Conservation (phyloP, 2,329 filamentous ascomycete genomes). For the Colletotrichum sp. region DNA sequence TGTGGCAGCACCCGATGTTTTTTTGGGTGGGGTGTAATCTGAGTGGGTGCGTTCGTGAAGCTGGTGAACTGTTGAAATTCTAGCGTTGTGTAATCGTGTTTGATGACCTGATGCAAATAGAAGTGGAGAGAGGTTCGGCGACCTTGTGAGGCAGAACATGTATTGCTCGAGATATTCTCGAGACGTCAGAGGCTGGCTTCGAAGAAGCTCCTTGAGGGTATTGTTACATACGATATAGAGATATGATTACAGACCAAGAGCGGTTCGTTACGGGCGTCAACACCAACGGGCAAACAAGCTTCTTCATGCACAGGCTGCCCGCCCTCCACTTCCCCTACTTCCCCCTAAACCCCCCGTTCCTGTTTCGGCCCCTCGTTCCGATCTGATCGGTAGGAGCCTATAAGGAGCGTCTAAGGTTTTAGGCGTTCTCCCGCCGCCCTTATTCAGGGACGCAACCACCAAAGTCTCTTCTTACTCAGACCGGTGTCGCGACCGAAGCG, state of each 20-base stretch:
- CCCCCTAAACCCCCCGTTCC: neutral
- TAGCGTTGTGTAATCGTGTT: neutral
- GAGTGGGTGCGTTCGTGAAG: neutral
- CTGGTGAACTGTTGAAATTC: neutral
- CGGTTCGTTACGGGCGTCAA: neutral
- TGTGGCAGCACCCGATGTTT: neutral
- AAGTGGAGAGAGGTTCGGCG: neutral
- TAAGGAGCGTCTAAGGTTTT: neutral
- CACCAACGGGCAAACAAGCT: neutral
- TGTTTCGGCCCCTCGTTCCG: constrained; percentile 6
- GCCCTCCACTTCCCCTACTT: neutral
- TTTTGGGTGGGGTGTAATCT: neutral
- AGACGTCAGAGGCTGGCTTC: neutral
- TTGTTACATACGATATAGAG: constrained; percentile 1
- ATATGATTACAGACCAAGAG: neutral
- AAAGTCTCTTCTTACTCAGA: constrained; percentile 2
- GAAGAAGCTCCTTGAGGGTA: neutral
- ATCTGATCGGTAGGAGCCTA: constrained; percentile 15
- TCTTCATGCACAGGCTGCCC: neutral
- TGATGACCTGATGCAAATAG: neutral
- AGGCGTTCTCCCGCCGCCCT: neutral
- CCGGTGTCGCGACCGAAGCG: neutral
- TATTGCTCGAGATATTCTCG: neutral
- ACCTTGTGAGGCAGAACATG: neutral
- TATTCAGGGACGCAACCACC: neutral